Base-by-base conservation (phyloP, 2,329 filamentous ascomycete genomes). In the Calonectria pauciramosa region DNA sequence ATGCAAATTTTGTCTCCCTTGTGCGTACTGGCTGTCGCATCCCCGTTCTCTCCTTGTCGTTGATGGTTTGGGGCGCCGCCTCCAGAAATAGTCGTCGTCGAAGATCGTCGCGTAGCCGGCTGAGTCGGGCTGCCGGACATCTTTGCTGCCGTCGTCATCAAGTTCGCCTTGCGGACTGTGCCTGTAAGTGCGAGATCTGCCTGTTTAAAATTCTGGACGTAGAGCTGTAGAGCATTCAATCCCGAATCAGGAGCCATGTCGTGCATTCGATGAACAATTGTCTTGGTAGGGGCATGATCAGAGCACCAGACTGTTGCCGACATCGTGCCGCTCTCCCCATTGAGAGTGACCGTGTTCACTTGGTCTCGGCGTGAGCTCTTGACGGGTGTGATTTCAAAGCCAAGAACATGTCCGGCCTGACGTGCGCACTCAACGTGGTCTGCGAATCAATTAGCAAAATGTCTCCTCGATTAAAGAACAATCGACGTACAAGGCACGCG, bases 371-470 rank as follows among this genome's bases (percentile, higher is more conserved):
- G 91, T 23, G 95, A 97, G 67, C 94, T 94, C 86, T 99, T 99
- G 74, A 98, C 93, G 0, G 96, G 95, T 0, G 92, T 93, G 71
- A 99, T 91, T 78, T 99, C 96, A 80, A 99, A 98, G 0, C 96
- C 97, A 60, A 99, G 92, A 1, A 91, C 88, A 83, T 97, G 97
- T 11, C 94, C 94, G 64, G 93, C 91, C 82, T 96, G 94, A 80
- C 95, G 93, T 26, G 97, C 97, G 86, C 97, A 99, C 80, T 95
- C 95, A 65, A 98, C 93, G 82, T 99, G 97, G 78, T 98, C 94
- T 82, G 86, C 86, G 32, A 60, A 32, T 64, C n/a, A 10, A 59
- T 78, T 52, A 81, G 77, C 30, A 64, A 70, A n/a, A 28, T 20
- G 47, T 47, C 20, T 9, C 13, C 18, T 49, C 9, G 11, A 9